A percentile compares a stretch with the other conserved stretches of the same genome.
These are phyloP conservation scores for Forsythia suspensa DNA, from an alignment of 257 asterid species.

Conservation along the genomic window DNA sequence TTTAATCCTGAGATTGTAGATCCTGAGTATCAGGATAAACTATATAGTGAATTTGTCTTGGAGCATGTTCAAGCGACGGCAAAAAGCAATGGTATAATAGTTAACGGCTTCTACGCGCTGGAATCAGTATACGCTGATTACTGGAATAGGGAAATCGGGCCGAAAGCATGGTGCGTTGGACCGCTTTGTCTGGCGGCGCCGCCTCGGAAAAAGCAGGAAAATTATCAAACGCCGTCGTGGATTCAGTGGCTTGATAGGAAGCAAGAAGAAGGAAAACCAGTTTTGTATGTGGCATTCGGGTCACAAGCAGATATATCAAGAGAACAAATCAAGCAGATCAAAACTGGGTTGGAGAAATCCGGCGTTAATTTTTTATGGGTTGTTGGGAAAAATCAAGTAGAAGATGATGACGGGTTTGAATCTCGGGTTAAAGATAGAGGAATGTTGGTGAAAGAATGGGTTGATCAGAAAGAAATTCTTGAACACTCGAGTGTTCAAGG, in stretches of 20 bases:
- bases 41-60: not conserved
- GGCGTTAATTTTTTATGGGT: conserved; percentile 42
- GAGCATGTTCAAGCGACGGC: not conserved
- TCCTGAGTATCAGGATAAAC: conserved; percentile 8
- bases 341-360: conserved; percentile 38
- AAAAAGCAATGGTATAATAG: conserved; percentile 41
- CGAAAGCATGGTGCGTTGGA: conserved; percentile 32
- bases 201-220: not conserved
- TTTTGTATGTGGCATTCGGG: conserved; percentile 52
- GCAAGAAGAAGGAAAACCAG: conserved; percentile 23
- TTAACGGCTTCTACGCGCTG: conserved; percentile 43
- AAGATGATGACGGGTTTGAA: conserved; percentile 19
- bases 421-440: conserved; percentile 33
- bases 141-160: not conserved
- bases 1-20: conserved; percentile 15
- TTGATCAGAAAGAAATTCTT: conserved; percentile 38
- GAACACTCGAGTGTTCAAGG: conserved; percentile 35
- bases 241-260: conserved; percentile 40
- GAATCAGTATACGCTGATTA: conserved; percentile 30
- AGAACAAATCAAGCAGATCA: conserved; percentile 37
- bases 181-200: conserved; percentile 33
- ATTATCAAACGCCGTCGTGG: conserved; percentile 17
- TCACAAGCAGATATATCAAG: conserved; percentile 40
- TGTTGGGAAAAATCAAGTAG: conserved; percentile 16
- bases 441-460: conserved; percentile 44